Evolutionary conservation across 1,139 yeast genomes (phyloP).

Genomic region (Candida sanyaensis): DNA sequence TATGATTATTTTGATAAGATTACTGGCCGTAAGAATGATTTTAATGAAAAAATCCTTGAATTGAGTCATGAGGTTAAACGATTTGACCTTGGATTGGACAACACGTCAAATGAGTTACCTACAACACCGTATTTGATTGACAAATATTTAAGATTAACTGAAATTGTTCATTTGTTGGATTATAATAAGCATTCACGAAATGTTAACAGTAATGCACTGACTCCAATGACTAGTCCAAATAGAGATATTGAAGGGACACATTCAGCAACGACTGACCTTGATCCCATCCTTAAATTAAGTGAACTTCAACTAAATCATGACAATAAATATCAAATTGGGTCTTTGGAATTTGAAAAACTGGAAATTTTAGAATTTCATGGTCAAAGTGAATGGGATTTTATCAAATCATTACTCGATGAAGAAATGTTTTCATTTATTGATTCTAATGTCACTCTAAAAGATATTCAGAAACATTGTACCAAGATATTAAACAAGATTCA

Average conservation of each 20-base stretch:
- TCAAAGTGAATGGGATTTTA: slow-evolving; percentile 50
- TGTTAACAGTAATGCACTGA: slow-evolving; percentile 1
- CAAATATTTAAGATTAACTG: slow-evolving; percentile 61
- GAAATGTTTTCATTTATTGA: slow-evolving; percentile 48
- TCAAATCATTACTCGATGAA: slow-evolving; percentile 47
- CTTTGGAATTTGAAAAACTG: slow-evolving; percentile 55
- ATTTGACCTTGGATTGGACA: slow-evolving; percentile 48
- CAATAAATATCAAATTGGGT: slow-evolving; percentile 53
- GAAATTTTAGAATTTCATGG: slow-evolving; percentile 49
- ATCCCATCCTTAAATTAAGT: slow-evolving; percentile 8
- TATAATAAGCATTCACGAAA: slow-evolving; percentile 12
- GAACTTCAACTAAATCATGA: slow-evolving; percentile 13
- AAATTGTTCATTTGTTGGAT: slow-evolving; percentile 50
- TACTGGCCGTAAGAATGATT: slow-evolving; percentile 70
- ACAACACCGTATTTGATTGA: slow-evolving; percentile 71
- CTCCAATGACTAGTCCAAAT: slow-evolving; percentile 7
- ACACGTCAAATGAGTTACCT: slow-evolving; percentile 57
- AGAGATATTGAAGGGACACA: slow-evolving; percentile 1
- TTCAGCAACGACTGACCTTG: slow-evolving; percentile 6
- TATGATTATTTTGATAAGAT: slow-evolving; percentile 69
- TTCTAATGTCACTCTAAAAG: slow-evolving; percentile 47
- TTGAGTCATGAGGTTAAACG: slow-evolving; percentile 59
- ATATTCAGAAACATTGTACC: slow-evolving; percentile 49
- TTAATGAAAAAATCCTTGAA: slow-evolving; percentile 57
- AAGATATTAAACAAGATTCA: slow-evolving; percentile 36